These are phyloP conservation scores for Euphorbia peplus DNA, from an alignment of 345 rosid species.

Conservation along the genomic window DNA sequence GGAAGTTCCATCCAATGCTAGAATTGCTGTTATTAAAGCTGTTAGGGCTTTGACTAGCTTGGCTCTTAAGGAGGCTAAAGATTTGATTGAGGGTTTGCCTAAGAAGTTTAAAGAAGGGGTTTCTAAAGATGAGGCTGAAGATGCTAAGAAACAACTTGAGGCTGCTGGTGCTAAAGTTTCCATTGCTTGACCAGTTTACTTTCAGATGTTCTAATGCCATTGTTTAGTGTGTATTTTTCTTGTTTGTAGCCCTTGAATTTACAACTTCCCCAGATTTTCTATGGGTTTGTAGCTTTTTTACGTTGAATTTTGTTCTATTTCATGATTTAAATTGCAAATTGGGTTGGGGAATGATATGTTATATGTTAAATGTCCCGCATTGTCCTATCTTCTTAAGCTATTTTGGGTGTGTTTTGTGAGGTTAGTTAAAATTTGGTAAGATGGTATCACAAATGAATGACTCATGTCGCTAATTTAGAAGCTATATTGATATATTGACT, in stretches of 20 bases:
- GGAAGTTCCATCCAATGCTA: slow-evolving; percentile 67
- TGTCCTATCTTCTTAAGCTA: too few relatives aligned
- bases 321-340: not conserved
- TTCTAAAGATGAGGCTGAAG: slow-evolving; percentile 82
- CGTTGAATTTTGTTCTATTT: not conserved
- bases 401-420: too few relatives aligned
- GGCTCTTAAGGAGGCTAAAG: slow-evolving; percentile 90
- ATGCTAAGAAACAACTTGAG: slow-evolving; percentile 82
- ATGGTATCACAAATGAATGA: too few relatives aligned
- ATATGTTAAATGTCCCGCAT: too few relatives aligned
- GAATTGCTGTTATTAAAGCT: slow-evolving; percentile 81
- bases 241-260: not conserved
- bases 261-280: not conserved
- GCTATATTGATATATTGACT: too few relatives aligned
- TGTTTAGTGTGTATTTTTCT: not conserved
- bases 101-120: slow-evolving; percentile 80
- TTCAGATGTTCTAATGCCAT: not conserved
- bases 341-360: too few relatives aligned
- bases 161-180: slow-evolving; percentile 76
- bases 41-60: slow-evolving; percentile 69
- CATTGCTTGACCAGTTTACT: slow-evolving; percentile 34
- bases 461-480: too few relatives aligned
- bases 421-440: too few relatives aligned
- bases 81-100: slow-evolving; percentile 76
- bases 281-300: not conserved